Conservation (phyloP, 2,329 filamentous ascomycete species). For the Pseudogymnoascus sp. region DNA sequence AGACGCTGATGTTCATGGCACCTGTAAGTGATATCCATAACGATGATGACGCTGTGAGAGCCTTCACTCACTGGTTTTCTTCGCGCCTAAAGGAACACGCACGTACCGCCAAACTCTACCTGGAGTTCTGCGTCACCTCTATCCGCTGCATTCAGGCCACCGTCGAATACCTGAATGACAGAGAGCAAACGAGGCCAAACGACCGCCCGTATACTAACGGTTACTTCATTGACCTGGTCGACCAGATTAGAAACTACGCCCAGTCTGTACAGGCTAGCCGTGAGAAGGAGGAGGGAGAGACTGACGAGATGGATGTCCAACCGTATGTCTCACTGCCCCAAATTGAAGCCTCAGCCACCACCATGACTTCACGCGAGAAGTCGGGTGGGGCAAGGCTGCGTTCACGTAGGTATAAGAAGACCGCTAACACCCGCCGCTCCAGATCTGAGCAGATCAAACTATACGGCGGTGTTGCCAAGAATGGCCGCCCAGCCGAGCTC, state of each 20-base stretch:
- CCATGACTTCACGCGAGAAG: not conserved
- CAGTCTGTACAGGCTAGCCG: conserved; percentile 71
- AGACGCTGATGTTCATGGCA: conserved; percentile 83
- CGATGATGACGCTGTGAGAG: conserved; percentile 50
- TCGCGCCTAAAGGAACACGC: conserved; percentile 63
- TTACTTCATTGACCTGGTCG: conserved; percentile 93
- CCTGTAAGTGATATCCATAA: conserved; percentile 69
- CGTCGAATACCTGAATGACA: conserved; percentile 75
- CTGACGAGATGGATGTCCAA: conserved; percentile 50
- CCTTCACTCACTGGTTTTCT: conserved; percentile 62
- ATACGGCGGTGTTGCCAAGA: conserved; percentile 71
- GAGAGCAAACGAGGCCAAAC: conserved; percentile 73
- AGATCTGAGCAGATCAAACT: conserved; percentile 69
- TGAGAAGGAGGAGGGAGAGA: conserved; percentile 52
- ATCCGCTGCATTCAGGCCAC: conserved; percentile 86
- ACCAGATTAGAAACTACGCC: conserved; percentile 87
- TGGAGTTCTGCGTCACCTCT: conserved; percentile 83
- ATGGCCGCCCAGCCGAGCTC: conserved; percentile 75
- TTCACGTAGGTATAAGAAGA: not conserved
- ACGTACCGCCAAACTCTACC: conserved; percentile 63
- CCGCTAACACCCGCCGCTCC: conserved; percentile 23
- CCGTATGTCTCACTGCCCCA: conserved; percentile 38
- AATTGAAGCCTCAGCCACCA: not conserved
- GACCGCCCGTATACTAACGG: conserved; percentile 91
- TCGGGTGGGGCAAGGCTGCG: not conserved